Conservation (phyloP, 805 yeast species). For the Lachancea mirantina region DNA sequence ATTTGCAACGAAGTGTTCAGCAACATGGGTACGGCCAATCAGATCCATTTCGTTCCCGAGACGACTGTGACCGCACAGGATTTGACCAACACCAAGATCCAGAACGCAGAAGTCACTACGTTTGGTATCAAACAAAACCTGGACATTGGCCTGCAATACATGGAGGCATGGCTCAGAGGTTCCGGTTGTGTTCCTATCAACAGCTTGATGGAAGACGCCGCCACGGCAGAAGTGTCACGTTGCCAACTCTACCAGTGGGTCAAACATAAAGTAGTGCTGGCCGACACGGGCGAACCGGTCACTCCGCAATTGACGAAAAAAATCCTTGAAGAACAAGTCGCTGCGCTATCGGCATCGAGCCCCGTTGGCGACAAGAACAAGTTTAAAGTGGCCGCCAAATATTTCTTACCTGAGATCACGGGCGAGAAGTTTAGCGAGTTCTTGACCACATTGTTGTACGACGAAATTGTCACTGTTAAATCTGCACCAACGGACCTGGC, state of each 20-base stretch:
- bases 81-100: conserved; percentile 57
- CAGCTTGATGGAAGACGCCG: conserved; percentile 84
- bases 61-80: conserved; percentile 45
- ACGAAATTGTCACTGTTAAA: conserved; percentile 41
- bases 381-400: conserved; percentile 59
- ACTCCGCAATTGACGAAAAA: conserved; percentile 53
- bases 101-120: conserved; percentile 56
- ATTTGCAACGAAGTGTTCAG: conserved; percentile 67
- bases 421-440: conserved; percentile 71
- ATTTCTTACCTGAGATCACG: conserved; percentile 64
- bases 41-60: conserved; percentile 46
- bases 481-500: conserved; percentile 25
- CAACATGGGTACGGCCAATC: conserved; percentile 80
- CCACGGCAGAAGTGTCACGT: conserved; percentile 82
- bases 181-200: conserved; percentile 82
- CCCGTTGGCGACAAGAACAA: conserved; percentile 47
- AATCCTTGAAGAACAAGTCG: conserved; percentile 56
- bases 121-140: conserved; percentile 66
- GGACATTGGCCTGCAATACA: conserved; percentile 69
- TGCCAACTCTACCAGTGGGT: conserved; percentile 82
- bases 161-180: conserved; percentile 83
- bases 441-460: conserved; percentile 69
- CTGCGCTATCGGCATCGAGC: conserved; percentile 39
- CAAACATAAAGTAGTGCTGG: conserved; percentile 53
- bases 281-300: conserved; percentile 51